Conservation (phyloP, 169 alveolate genomes). For the Plasmodium cynomolgi region DNA sequence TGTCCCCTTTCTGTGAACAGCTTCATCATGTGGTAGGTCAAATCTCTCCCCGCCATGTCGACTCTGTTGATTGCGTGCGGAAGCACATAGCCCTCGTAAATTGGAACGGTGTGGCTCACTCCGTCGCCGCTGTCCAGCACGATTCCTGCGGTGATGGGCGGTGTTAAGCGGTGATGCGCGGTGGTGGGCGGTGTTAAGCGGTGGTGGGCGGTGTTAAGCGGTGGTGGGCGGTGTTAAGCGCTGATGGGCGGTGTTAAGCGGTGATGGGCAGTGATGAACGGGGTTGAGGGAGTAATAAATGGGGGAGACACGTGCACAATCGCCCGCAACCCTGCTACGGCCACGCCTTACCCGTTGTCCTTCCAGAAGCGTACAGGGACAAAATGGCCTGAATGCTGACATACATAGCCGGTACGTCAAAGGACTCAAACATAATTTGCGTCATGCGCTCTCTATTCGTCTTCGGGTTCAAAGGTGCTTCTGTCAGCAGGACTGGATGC, state of each 20-base stretch:
- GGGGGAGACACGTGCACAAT: neutral
- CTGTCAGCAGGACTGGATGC: conserved; percentile 96
- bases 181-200: too few species aligned
- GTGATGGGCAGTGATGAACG: neutral
- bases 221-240: neutral
- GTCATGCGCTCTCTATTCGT: conserved; percentile 98
- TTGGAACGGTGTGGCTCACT: conserved; percentile 98
- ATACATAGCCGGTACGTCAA: conserved; percentile 98
- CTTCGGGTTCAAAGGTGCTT: conserved; percentile 98
- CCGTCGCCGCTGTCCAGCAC: conserved; percentile 99
- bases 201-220: too few species aligned
- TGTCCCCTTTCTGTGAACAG: conserved; percentile 97
- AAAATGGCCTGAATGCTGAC: conserved; percentile 98
- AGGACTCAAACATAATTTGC: conserved; percentile 97
- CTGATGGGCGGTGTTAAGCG: too few species aligned
- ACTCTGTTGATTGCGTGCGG: conserved; percentile 97
- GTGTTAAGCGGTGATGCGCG: too few species aligned
- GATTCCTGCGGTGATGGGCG: conserved; percentile 67
- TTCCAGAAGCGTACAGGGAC: conserved; percentile 98
- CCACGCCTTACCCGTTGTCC: conserved; percentile 95
- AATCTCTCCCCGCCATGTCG: conserved; percentile 98
- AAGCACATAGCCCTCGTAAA: conserved; percentile 98
- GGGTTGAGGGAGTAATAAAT: neutral
- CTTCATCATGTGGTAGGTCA: conserved; percentile 95
- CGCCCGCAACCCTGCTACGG: conserved; percentile 75